phyloP scores from a whole-genome alignment of 2,329 filamentous ascomycete genomes.

The Periconia sp. region DNA sequence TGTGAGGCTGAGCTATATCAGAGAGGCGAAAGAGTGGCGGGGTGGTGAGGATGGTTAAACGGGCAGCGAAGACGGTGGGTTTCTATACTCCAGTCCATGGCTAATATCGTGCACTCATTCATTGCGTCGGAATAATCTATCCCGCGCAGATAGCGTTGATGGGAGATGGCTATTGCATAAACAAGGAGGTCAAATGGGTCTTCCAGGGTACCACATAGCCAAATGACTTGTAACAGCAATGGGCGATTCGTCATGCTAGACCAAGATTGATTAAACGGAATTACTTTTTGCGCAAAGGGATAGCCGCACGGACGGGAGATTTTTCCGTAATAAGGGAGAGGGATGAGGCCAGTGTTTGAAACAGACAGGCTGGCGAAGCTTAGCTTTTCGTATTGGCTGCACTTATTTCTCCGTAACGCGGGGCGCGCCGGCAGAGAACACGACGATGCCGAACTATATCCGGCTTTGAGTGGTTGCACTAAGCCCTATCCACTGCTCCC shows the following conservation, averaged over 20 bases:
- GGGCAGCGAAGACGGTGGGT: not conserved
- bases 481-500: not conserved
- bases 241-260: not conserved
- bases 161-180: not conserved
- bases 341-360: not conserved
- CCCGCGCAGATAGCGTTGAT: not conserved
- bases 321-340: not conserved
- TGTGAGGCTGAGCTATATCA: not conserved
- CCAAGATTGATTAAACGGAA: not conserved
- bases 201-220: not conserved
- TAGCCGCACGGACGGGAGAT: not conserved
- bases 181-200: not conserved
- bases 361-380: not conserved
- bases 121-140: not conserved
- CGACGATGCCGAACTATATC: not conserved
- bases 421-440: not conserved
- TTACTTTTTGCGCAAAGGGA: not conserved
- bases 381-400: not conserved
- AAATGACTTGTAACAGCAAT: not conserved
- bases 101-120: not conserved
- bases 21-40: not conserved
- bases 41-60: not conserved
- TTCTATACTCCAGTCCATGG: not conserved
- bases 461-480: no score
- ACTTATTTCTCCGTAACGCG: not conserved